Evolutionary conservation across 2,329 filamentous ascomycete genomes (phyloP).

Genomic region (Blastomyces silverae): DNA sequence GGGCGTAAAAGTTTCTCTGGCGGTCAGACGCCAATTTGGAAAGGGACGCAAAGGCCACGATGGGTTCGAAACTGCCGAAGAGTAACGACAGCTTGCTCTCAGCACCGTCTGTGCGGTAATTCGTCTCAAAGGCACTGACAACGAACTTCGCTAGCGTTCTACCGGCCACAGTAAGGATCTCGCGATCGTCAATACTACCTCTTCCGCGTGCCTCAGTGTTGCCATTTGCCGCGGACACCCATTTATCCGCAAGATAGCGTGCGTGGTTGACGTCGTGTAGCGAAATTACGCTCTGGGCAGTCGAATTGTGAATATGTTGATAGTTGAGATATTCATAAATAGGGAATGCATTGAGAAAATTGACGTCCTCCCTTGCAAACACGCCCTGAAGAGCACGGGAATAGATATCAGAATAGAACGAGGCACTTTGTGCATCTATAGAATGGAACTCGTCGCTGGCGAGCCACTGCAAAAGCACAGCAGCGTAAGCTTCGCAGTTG

Average conservation of each 20-base stretch:
- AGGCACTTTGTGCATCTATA: constrained; percentile 33
- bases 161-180: constrained; percentile 39
- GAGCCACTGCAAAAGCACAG: constrained; percentile 38
- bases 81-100: constrained; percentile 43
- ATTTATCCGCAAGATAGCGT: constrained; percentile 46
- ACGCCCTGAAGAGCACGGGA: constrained; percentile 39
- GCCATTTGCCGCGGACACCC: constrained; percentile 44
- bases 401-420: constrained; percentile 46
- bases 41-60: constrained; percentile 48
- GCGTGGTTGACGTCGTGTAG: constrained; percentile 31
- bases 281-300: constrained; percentile 31
- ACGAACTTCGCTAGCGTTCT: constrained; percentile 39
- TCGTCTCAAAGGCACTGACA: constrained; percentile 35
- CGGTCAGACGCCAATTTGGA: constrained; percentile 35
- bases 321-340: constrained; percentile 55
- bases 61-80: constrained; percentile 47
- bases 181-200: constrained; percentile 23
- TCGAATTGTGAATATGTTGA: constrained; percentile 47
- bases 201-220: constrained; percentile 35
- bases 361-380: constrained; percentile 36
- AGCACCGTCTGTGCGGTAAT: constrained; percentile 35
- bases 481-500: constrained; percentile 38
- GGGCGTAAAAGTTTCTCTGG: constrained; percentile 43
- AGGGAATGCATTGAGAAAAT: constrained; percentile 48
- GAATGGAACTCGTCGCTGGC: constrained; percentile 37